phyloP scores from a whole-genome alignment of 2,329 filamentous ascomycete species.

The Mollisia scopiformis region DNA sequence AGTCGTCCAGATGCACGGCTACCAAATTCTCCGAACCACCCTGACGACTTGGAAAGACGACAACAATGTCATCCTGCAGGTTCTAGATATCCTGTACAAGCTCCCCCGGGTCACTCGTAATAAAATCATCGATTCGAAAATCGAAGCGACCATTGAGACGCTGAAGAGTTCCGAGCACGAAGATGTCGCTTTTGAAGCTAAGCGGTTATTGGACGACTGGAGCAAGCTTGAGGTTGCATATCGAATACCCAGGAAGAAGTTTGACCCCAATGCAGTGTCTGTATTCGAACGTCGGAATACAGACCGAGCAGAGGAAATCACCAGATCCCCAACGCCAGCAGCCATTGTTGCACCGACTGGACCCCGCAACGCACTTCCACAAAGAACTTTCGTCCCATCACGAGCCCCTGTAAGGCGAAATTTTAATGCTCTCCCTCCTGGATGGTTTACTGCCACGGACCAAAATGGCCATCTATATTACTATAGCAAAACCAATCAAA shows the following conservation, averaged over 20 bases:
- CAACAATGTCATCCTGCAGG: conserved; percentile 84
- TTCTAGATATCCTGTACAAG: conserved; percentile 84
- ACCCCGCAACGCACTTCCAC: conserved; percentile 47
- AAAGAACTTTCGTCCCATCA: conserved; percentile 57
- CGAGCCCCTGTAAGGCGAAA: conserved; percentile 60
- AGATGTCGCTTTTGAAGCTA: conserved; percentile 72
- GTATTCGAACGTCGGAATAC: conserved; percentile 67
- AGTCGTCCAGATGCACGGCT: conserved; percentile 95
- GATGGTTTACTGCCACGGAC: conserved; percentile 82
- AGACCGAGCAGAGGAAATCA: conserved; percentile 55
- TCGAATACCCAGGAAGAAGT: conserved; percentile 87
- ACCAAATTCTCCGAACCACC: conserved; percentile 89
- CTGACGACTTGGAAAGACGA: conserved; percentile 88
- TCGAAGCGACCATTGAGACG: conserved; percentile 77
- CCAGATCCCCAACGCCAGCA: conserved; percentile 33
- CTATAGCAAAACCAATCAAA: conserved; percentile 77
- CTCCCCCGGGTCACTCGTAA: conserved; percentile 92
- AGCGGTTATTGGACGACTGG: conserved; percentile 79
- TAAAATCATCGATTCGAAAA: conserved; percentile 96
- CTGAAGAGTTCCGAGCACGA: conserved; percentile 72
- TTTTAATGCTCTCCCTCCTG: conserved; percentile 69
- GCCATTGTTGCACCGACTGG: conserved; percentile 48
- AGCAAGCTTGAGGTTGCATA: conserved; percentile 88
- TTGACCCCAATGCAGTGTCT: conserved; percentile 66
- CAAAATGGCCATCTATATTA: conserved; percentile 78